phyloP scores from a whole-genome alignment of 2,329 filamentous ascomycete species.

The Trichophyton equinum region DNA sequence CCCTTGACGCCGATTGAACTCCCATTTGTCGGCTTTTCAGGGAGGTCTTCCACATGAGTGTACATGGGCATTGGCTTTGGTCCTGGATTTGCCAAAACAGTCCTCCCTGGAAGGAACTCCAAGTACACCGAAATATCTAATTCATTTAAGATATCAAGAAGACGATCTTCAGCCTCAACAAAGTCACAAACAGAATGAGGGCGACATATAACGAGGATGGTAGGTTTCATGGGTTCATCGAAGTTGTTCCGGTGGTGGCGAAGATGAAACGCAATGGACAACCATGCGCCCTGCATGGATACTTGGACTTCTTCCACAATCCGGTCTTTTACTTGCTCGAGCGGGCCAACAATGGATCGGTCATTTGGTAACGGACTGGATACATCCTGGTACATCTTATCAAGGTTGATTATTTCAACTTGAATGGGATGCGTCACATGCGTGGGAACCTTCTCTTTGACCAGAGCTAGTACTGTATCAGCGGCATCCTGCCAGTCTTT shows the following conservation, averaged over 20 bases:
- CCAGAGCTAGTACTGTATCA: background rate
- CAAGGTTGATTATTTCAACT: background rate
- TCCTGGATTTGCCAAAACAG: background rate
- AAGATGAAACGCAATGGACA: background rate
- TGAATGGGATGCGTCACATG: background rate
- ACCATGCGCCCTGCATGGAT: background rate
- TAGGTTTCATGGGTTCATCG: background rate
- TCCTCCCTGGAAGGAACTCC: slow-evolving; percentile 1
- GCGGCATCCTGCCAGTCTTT: background rate
- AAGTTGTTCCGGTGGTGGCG: background rate
- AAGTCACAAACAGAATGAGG: background rate
- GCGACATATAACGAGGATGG: background rate
- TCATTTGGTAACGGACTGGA: background rate
- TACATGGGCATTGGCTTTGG: background rate
- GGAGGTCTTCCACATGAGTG: background rate
- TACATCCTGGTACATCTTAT: background rate
- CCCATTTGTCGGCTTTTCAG: slow-evolving; percentile 2
- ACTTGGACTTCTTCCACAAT: background rate
- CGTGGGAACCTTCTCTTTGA: background rate
- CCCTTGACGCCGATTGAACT: slow-evolving; percentile 4
- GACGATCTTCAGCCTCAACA: background rate
- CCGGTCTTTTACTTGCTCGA: background rate
- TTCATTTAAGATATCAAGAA: background rate
- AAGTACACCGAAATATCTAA: background rate
- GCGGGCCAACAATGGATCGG: background rate